A percentile compares a stretch with the other conserved stretches of the same genome.
Evolutionary conservation across 2,329 filamentous ascomycete species (phyloP).

Genomic region (Scedosporium aurantiacum): DNA sequence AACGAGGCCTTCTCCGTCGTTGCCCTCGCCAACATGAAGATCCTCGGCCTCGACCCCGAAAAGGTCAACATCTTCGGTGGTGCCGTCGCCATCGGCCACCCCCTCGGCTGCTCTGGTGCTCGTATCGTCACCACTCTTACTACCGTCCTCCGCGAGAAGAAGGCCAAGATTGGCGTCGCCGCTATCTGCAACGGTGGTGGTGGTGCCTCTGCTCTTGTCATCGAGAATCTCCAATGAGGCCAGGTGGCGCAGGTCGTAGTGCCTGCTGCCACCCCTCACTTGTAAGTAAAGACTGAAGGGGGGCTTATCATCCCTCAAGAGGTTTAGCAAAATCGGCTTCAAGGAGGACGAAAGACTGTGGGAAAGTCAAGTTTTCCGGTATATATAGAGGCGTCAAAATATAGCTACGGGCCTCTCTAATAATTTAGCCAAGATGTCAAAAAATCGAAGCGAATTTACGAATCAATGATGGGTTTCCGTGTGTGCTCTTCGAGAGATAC

Average conservation of each 20-base stretch:
- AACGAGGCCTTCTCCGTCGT: slow-evolving; percentile 99
- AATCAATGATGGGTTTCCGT: too few species aligned
- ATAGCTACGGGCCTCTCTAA: too few species aligned
- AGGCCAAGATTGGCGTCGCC: slow-evolving; percentile 84
- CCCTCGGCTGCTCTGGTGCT: slow-evolving; percentile 85
- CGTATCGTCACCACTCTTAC: slow-evolving; percentile 86
- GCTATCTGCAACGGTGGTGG: slow-evolving; percentile 98
- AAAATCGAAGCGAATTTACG: too few species aligned
- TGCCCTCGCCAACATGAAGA: slow-evolving; percentile 89
- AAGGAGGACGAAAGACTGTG: too few species aligned
- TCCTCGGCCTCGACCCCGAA: slow-evolving; percentile 65
- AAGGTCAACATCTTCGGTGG: slow-evolving; percentile 95
- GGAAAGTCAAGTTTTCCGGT: too few species aligned
- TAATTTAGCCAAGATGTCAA: too few species aligned
- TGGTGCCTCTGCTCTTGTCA: slow-evolving; percentile 84
- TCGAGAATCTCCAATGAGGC: slow-evolving; percentile 58
- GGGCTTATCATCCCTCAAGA: too few species aligned
- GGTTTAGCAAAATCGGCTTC: too few species aligned
- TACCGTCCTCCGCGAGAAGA: slow-evolving; percentile 79
- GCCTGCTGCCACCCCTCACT: slow-evolving; percentile 6
- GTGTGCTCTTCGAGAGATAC: too few species aligned
- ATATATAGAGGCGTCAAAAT: too few species aligned
- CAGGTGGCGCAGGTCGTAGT: neutral
- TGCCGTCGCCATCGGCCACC: slow-evolving; percentile 90
- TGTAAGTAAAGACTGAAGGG: neutral